phyloP scores from a whole-genome alignment of 2,329 filamentous ascomycete species.

The Talaromyces sp. region DNA sequence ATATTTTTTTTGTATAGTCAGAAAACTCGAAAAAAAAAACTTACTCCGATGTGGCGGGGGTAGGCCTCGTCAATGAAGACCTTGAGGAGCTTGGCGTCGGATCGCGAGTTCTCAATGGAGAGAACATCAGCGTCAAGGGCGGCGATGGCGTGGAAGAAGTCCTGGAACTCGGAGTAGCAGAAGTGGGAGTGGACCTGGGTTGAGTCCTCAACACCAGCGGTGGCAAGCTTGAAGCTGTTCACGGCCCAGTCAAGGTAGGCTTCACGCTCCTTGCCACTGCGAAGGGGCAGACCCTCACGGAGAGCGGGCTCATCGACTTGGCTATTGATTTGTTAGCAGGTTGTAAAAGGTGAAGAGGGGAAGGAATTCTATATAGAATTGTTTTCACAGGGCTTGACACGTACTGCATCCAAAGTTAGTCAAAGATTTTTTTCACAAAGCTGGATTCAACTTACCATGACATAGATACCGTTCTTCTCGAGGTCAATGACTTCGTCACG shows the following conservation, averaged over 20 bases:
- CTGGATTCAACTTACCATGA: constrained; percentile 53
- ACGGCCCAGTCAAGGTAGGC: constrained; percentile 97
- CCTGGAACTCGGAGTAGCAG: constrained; percentile 99
- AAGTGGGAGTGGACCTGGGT: constrained; percentile 99
- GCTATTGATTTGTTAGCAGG: constrained; percentile 16
- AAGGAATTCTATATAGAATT: background rate
- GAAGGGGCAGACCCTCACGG: constrained; percentile 97
- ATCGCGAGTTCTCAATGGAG: constrained; percentile 99
- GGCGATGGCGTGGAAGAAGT: constrained; percentile 99
- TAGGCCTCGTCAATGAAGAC: constrained; percentile 98
- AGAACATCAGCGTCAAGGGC: constrained; percentile 97
- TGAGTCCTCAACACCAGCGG: constrained; percentile 85
- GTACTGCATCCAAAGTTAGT: background rate
- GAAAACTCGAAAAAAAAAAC: background rate
- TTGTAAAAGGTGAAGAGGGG: background rate
- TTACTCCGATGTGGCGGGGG: constrained; percentile 83
- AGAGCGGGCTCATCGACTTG: constrained; percentile 99
- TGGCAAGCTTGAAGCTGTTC: constrained; percentile 94
- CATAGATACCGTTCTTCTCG: constrained; percentile 90
- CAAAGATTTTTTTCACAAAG: background rate
- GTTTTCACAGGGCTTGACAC: background rate
- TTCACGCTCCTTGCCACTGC: constrained; percentile 87
- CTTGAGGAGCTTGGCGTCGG: constrained; percentile 96
- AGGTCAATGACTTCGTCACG: constrained; percentile 98
- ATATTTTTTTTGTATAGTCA: background rate